Evolutionary conservation across 148 eudicot genomes (phyloP).

Genomic region (Spergularia bocconei): DNA sequence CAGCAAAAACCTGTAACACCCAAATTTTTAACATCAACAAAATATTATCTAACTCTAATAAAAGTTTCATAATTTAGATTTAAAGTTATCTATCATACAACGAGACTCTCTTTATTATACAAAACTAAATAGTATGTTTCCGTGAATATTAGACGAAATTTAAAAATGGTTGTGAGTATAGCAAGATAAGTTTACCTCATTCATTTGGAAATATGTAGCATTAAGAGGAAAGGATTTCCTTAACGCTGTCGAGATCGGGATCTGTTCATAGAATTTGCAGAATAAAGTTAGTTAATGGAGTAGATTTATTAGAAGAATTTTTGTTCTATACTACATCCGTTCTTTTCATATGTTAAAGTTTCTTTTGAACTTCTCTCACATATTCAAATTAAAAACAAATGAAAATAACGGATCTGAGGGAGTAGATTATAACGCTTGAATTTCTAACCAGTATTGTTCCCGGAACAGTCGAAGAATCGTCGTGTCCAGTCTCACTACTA

Average conservation of each 20-base stretch:
- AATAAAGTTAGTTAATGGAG: neutral
- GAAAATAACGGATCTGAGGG: too few relatives aligned
- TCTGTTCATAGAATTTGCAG: slow-evolving; percentile 32
- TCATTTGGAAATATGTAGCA: slow-evolving; percentile 79
- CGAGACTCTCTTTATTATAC: neutral
- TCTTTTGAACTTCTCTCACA: too few relatives aligned
- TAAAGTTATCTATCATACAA: neutral
- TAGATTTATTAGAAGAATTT: neutral
- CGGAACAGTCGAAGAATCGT: slow-evolving; percentile 32
- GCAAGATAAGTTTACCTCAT: slow-evolving; percentile 51
- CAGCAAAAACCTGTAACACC: slow-evolving; percentile 56
- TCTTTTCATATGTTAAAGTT: too few relatives aligned
- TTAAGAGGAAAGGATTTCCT: slow-evolving; percentile 66
- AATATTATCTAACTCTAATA: too few relatives aligned
- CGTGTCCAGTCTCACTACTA: neutral
- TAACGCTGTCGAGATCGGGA: slow-evolving; percentile 63
- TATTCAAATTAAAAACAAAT: too few relatives aligned
- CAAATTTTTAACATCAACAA: too few relatives aligned
- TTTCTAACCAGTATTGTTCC: slow-evolving; percentile 67
- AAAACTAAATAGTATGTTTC: neutral
- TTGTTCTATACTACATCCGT: neutral
- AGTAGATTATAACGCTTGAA: neutral
- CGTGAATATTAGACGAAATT: neutral
- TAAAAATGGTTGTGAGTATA: neutral
- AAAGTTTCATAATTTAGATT: too few relatives aligned